Evolutionary conservation across 2,329 filamentous ascomycete genomes (phyloP).

Genomic region (Cryphonectria japonica): DNA sequence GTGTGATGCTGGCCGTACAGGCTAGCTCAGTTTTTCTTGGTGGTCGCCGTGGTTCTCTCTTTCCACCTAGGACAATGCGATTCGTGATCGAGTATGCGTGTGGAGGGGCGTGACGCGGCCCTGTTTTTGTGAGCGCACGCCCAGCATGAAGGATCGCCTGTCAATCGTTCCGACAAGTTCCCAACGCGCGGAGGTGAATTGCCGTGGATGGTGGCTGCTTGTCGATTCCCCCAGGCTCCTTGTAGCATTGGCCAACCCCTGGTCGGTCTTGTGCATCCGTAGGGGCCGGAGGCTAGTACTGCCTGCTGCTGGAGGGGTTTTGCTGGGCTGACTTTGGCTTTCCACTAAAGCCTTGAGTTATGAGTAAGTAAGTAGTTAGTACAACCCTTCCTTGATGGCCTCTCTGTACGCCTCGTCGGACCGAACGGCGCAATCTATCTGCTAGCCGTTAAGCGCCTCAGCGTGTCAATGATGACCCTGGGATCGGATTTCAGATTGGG

Average conservation of each 20-base stretch:
- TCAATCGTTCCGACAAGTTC: slow-evolving; percentile 1
- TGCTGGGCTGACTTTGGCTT: slow-evolving; percentile 19
- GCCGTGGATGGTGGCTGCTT: not conserved
- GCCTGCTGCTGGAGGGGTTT: slow-evolving; percentile 1
- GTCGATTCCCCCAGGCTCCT: not conserved
- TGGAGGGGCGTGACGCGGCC: slow-evolving; percentile 28
- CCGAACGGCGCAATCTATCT: not conserved
- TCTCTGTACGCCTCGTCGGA: not conserved
- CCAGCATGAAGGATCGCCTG: slow-evolving; percentile 12
- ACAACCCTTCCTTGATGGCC: not conserved
- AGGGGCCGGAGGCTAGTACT: slow-evolving; percentile 10
- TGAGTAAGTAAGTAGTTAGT: not conserved
- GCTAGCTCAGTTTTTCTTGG: slow-evolving; percentile 6
- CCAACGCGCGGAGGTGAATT: not conserved
- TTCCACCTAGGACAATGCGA: slow-evolving; percentile 7
- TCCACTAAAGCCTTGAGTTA: slow-evolving; percentile 9
- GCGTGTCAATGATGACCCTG: slow-evolving; percentile 4
- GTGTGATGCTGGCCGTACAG: slow-evolving; percentile 9
- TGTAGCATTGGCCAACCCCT: not conserved
- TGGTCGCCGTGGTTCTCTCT: not conserved
- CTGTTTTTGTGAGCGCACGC: not conserved
- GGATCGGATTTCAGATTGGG: slow-evolving; percentile 2
- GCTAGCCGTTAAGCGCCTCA: not conserved
- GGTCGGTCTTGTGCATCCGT: not conserved
- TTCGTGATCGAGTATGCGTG: slow-evolving; percentile 17